Conservation (phyloP, 2,329 filamentous ascomycete species). For the Podosphaera xanthii region DNA sequence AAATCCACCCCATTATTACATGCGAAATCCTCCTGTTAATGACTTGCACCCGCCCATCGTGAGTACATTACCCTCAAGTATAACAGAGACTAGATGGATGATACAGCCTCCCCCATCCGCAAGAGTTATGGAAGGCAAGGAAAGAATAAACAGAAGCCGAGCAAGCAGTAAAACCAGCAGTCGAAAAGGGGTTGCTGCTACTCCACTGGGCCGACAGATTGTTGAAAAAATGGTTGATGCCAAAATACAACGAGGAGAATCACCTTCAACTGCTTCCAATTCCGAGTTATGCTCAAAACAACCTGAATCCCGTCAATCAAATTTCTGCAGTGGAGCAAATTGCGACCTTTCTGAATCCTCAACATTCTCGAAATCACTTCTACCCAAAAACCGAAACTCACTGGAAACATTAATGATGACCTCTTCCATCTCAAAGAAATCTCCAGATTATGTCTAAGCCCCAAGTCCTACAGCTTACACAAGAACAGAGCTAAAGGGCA, state of each 20-base stretch:
- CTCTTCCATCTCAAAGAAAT: too few species aligned
- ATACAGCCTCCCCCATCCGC: conserved; percentile 75
- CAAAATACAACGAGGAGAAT: conserved; percentile 13
- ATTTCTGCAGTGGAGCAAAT: too few species aligned
- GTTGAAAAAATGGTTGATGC: conserved; percentile 14
- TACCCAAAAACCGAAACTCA: too few species aligned
- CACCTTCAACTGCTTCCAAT: conserved; percentile 2
- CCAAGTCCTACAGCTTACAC: too few species aligned
- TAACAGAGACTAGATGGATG: conserved; percentile 69
- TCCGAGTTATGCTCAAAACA: too few species aligned
- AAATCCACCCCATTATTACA: conserved; percentile 16
- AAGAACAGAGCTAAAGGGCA: too few species aligned
- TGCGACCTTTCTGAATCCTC: too few species aligned
- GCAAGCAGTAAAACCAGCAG: conserved; percentile 16
- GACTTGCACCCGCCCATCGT: conserved; percentile 72
- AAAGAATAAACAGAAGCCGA: conserved; percentile 38
- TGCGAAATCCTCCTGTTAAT: conserved; percentile 49
- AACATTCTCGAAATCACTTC: too few species aligned
- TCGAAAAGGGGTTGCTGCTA: conserved; percentile 16
- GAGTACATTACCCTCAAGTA: conserved; percentile 45
- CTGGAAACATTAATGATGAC: too few species aligned
- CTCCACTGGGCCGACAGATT: conserved; percentile 11
- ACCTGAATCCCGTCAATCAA: too few species aligned
- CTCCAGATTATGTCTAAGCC: too few species aligned
- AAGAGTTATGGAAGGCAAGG: conserved; percentile 75